These are phyloP conservation scores for Claviceps humidiphila DNA, from an alignment of 2,329 filamentous ascomycete species.

Conservation along the genomic window DNA sequence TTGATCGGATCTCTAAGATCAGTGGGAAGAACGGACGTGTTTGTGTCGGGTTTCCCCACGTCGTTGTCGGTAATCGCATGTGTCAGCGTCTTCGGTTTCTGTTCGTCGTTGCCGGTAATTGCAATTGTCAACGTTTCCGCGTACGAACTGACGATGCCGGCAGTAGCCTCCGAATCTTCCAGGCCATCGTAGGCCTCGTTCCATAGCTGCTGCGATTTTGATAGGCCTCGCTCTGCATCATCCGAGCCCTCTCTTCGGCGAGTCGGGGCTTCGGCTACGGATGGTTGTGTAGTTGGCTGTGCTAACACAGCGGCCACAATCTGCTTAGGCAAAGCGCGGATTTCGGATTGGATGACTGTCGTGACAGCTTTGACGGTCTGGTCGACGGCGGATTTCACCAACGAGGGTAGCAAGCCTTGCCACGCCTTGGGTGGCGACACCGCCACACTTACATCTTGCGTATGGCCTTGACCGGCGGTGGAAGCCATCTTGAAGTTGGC, in stretches of 20 bases:
- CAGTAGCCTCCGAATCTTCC: conserved; percentile 3
- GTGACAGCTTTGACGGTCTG: conserved; percentile 6
- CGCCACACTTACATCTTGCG: conserved; percentile 3
- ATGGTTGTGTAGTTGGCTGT: neutral
- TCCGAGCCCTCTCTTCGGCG: neutral
- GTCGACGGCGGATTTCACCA: conserved; percentile 7
- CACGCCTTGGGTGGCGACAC: neutral
- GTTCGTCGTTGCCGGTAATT: conserved; percentile 4
- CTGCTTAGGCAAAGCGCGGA: conserved; percentile 6
- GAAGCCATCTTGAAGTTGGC: neutral
- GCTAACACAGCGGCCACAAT: conserved; percentile 4
- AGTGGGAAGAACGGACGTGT: neutral
- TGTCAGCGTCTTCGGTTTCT: neutral
- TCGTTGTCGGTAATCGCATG: conserved; percentile 5
- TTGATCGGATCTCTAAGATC: conserved; percentile 6
- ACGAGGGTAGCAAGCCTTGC: conserved; percentile 3
- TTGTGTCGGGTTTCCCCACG: neutral
- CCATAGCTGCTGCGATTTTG: conserved; percentile 7
- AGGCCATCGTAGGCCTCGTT: conserved; percentile 6
- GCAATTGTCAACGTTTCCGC: conserved; percentile 5
- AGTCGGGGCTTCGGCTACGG: neutral
- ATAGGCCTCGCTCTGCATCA: conserved; percentile 1
- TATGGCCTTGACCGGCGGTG: neutral
- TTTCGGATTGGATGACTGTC: conserved; percentile 5
- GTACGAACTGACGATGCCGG: conserved; percentile 6